These are phyloP conservation scores for Sonneratia alba DNA, from an alignment of 345 rosid genomes.

Conservation along the genomic window DNA sequence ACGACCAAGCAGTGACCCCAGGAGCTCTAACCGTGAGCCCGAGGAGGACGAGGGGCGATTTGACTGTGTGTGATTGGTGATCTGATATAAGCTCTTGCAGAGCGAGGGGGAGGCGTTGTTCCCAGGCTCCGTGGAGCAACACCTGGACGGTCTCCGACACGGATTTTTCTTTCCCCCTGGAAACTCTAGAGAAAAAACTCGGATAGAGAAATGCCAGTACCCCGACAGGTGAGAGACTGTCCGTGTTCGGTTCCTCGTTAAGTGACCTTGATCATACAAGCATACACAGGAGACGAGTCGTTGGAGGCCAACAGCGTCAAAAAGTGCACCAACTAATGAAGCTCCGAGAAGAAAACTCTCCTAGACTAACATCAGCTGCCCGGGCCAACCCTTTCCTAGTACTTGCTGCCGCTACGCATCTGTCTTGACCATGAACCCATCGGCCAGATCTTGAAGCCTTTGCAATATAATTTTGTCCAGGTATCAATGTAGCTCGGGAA, in stretches of 20 bases:
- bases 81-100: too few relatives aligned
- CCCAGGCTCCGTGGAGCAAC: too few relatives aligned
- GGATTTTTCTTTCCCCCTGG: slow-evolving; percentile 12
- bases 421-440: not conserved
- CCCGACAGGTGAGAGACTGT: not conserved
- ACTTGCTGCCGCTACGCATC: not conserved
- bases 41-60: too few relatives aligned
- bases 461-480: not conserved
- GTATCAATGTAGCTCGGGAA: not conserved
- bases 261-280: not conserved
- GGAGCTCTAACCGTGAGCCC: too few relatives aligned
- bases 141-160: slow-evolving; percentile 34
- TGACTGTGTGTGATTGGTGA: too few relatives aligned
- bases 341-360: too few relatives aligned
- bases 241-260: not conserved
- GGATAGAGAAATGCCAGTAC: not conserved
- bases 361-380: too few relatives aligned
- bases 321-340: too few relatives aligned
- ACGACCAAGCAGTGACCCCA: too few relatives aligned
- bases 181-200: slow-evolving; percentile 18
- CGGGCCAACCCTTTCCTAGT: not conserved
- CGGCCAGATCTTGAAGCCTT: not conserved
- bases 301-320: too few relatives aligned
- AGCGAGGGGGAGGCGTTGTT: too few relatives aligned
- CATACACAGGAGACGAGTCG: not conserved